A percentile compares a stretch with the other conserved stretches of the same genome.
Evolutionary conservation across 306 rosid genomes (phyloP).

Genomic region (Carpinus fangiana): DNA sequence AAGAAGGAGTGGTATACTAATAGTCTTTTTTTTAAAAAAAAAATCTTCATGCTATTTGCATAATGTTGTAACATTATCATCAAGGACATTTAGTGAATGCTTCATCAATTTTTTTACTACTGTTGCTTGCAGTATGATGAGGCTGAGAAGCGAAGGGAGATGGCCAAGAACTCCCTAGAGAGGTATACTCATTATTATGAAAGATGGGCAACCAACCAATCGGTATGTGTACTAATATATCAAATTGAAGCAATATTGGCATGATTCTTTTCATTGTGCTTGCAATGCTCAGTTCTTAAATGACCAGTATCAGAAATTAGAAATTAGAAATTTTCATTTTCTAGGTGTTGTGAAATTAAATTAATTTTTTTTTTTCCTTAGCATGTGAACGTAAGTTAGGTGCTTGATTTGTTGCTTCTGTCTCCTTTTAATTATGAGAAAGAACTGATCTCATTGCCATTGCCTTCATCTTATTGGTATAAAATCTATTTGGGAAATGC

Average conservation of each 20-base stretch:
- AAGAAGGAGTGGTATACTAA: constrained; percentile 75
- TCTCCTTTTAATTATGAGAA: background rate
- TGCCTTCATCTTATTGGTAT: background rate
- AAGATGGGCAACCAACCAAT: constrained; percentile 66
- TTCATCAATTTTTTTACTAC: background rate
- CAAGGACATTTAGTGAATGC: constrained; percentile 1
- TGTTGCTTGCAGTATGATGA: constrained; percentile 39
- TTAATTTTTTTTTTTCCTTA: no score
- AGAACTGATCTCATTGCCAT: background rate
- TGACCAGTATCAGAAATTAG: background rate
- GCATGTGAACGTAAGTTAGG: background rate
- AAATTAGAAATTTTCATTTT: background rate
- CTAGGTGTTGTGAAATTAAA: background rate
- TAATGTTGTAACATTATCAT: background rate
- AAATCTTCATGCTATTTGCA: background rate
- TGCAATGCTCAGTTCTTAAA: background rate
- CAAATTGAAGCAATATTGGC: background rate
- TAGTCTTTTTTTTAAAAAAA: background rate
- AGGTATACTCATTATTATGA: constrained; percentile 57
- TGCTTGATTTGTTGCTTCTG: background rate
- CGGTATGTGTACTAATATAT: constrained; percentile 40
- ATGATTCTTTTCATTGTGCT: background rate
- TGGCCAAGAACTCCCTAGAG: constrained; percentile 46
- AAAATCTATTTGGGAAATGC: background rate
- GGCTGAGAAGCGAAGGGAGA: constrained; percentile 40